Evolutionary conservation across 2,329 filamentous ascomycete species (phyloP).

Genomic region (Alternaria atra): DNA sequence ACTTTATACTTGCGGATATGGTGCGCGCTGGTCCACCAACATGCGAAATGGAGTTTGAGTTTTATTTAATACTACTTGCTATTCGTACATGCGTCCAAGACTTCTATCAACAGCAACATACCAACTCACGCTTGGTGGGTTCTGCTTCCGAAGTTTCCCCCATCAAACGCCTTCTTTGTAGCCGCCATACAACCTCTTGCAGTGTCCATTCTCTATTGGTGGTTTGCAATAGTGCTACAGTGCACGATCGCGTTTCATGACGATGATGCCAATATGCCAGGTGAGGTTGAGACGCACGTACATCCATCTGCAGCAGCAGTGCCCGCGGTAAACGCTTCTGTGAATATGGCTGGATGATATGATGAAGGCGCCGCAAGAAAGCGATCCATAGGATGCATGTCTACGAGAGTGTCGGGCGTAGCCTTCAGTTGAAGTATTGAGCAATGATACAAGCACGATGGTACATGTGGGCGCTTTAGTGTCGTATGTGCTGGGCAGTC

Average conservation of each 20-base stretch:
- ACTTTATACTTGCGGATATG: too few relatives aligned
- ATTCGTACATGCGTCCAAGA: background rate
- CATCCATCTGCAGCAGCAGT: conserved; percentile 14
- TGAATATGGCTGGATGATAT: conserved; percentile 5
- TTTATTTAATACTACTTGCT: background rate
- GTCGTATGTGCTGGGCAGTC: background rate
- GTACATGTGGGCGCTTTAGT: background rate
- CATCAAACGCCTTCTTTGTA: too few relatives aligned
- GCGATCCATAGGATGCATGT: conserved; percentile 12
- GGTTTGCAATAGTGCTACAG: background rate
- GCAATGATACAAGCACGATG: conserved; percentile 3
- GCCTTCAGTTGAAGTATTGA: background rate
- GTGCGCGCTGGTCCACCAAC: too few relatives aligned
- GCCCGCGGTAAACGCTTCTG: background rate
- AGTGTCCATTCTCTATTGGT: background rate
- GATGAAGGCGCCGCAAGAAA: conserved; percentile 9
- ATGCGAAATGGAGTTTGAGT: background rate
- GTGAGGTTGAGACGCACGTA: background rate
- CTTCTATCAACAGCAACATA: background rate
- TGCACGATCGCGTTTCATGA: background rate
- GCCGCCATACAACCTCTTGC: too few relatives aligned
- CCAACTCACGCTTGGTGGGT: background rate
- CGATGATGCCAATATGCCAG: background rate
- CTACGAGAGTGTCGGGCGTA: background rate
- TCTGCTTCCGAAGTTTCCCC: background rate